These are phyloP conservation scores for Cunninghamia lanceolata DNA, from an alignment of 75 land plant genomes.

Conservation along the genomic window DNA sequence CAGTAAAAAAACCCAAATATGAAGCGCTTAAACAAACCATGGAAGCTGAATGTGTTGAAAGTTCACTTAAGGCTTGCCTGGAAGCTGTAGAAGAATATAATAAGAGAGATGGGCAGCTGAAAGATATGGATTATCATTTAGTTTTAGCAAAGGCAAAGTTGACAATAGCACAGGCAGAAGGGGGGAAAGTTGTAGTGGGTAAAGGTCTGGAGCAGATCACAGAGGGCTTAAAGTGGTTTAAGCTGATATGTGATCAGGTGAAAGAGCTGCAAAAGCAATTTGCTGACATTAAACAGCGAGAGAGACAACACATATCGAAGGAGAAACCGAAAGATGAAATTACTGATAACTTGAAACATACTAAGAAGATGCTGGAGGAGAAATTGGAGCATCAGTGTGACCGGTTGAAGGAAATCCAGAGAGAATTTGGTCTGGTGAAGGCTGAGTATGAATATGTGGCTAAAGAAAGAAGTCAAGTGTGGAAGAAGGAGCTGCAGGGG, in stretches of 20 bases:
- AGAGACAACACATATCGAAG: not conserved
- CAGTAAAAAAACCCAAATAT: not conserved
- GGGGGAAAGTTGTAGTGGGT: not conserved
- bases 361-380: not conserved
- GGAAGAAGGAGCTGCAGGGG: conserved; percentile 6
- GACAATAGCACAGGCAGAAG: not conserved
- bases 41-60: not conserved
- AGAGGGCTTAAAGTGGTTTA: not conserved
- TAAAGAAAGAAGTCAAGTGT: not conserved
- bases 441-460: not conserved
- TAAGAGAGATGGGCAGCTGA: not conserved
- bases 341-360: not conserved
- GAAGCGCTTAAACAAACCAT: not conserved
- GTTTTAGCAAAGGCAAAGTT: not conserved
- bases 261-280: not conserved
- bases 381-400: not conserved
- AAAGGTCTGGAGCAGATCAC: not conserved
- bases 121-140: not conserved
- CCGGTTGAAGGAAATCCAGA: not conserved
- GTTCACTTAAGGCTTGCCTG: not conserved
- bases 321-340: not conserved
- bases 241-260: not conserved
- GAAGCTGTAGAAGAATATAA: not conserved
- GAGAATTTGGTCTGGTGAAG: not conserved
- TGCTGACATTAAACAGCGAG: not conserved